These are phyloP conservation scores for Aspergillus asperescens DNA, from an alignment of 495 filamentous ascomycete species.

Conservation along the genomic window DNA sequence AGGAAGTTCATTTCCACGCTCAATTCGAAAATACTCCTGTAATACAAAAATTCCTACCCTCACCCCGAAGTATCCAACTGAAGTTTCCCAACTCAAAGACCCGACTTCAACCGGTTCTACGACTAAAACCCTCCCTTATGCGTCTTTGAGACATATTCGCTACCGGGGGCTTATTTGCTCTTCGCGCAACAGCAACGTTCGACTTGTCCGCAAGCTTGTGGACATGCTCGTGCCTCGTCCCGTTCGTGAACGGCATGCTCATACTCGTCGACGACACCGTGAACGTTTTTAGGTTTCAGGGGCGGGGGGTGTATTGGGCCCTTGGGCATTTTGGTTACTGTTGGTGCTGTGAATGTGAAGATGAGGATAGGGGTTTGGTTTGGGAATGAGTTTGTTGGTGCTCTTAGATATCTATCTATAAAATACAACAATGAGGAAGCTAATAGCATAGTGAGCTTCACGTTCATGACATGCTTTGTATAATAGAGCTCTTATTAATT, in stretches of 20 bases:
- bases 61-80: no score
- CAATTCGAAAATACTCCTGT: no score
- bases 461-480: no score
- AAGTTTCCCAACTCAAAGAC: no score
- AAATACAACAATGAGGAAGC: no score
- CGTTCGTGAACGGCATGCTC: not conserved
- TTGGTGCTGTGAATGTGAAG: not conserved
- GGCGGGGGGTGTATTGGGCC: constrained; percentile 8
- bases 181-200: constrained; percentile 5
- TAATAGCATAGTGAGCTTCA: no score
- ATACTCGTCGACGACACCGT: constrained; percentile 5
- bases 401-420: not conserved
- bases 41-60: no score
- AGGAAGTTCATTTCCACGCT: no score
- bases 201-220: constrained; percentile 1
- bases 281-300: not conserved
- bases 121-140: not conserved
- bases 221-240: not conserved
- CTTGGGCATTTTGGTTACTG: not conserved
- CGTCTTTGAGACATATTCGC: not conserved
- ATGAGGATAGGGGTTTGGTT: not conserved
- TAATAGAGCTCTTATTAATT: no score
- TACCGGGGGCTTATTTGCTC: constrained; percentile 2
- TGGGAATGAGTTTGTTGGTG: no score
- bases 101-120: constrained; percentile 5